These are phyloP conservation scores for Multifurca ochricompacta DNA, from an alignment of 768 basidiomycete genomes.

Conservation along the genomic window DNA sequence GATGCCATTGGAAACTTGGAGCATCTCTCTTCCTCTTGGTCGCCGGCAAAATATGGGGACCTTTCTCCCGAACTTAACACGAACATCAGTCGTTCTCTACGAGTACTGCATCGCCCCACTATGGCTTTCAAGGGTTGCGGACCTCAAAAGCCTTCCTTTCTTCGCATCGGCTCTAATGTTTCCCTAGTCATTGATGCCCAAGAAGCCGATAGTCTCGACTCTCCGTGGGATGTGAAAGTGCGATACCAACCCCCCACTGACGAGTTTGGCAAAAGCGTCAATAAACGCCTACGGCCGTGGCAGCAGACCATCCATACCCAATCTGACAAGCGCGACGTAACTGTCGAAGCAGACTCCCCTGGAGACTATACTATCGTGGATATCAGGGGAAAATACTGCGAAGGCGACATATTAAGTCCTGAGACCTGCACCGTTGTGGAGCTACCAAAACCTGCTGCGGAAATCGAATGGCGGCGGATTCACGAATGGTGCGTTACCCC, in stretches of 20 bases:
- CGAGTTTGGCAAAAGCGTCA: conserved; percentile 30
- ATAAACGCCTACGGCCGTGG: conserved; percentile 50
- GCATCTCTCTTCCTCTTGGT: conserved; percentile 7
- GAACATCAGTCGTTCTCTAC: conserved; percentile 50
- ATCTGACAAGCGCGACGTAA: conserved; percentile 36
- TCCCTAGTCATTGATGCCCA: conserved; percentile 45
- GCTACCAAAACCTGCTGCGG: conserved; percentile 68
- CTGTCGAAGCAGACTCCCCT: conserved; percentile 47
- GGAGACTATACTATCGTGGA: conserved; percentile 71
- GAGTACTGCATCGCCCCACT: conserved; percentile 63
- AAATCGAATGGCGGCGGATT: conserved; percentile 83
- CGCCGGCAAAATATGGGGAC: conserved; percentile 15
- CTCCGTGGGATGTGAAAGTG: conserved; percentile 59
- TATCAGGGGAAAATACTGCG: conserved; percentile 72
- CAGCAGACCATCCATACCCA: conserved; percentile 51
- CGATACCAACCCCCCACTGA: conserved; percentile 48
- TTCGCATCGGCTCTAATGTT: conserved; percentile 64
- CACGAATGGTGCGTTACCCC: conserved; percentile 67
- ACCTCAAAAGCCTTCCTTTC: conserved; percentile 56
- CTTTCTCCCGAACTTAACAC: conserved; percentile 30
- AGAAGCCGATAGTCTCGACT: conserved; percentile 53
- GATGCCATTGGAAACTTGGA: conserved; percentile 73
- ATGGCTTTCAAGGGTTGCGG: conserved; percentile 71
- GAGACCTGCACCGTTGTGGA: conserved; percentile 73
- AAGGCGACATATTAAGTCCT: conserved; percentile 77